Evolutionary conservation across 768 basidiomycete species (phyloP).

Genomic region (Hortiboletus flavorubellus): DNA sequence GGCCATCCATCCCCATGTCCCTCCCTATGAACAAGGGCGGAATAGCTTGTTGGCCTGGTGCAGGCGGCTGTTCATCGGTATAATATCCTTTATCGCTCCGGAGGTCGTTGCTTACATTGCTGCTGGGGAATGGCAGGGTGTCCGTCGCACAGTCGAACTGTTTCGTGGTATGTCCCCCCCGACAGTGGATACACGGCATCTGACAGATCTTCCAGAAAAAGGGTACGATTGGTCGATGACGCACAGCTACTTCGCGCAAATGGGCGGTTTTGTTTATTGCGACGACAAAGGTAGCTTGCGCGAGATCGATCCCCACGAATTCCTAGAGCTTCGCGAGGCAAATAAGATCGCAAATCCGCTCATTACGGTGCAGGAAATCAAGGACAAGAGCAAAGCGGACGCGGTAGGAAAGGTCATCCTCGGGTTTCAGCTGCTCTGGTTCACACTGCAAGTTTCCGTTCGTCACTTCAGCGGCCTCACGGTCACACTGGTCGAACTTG

Average conservation of each 20-base stretch:
- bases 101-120: background rate
- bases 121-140: background rate
- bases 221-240: slow-evolving; percentile 1
- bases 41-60: no score
- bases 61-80: no score
- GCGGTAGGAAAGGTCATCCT: background rate
- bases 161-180: background rate
- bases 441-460: background rate
- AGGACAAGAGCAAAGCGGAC: background rate
- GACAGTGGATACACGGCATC: background rate
- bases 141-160: background rate
- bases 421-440: background rate
- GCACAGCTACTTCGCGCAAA: background rate
- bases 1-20: background rate
- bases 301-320: background rate
- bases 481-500: slow-evolving; percentile 2
- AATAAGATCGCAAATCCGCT: background rate
- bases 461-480: background rate
- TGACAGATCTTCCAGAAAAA: background rate
- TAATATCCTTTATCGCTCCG: background rate
- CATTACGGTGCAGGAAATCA: background rate
- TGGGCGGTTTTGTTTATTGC: background rate
- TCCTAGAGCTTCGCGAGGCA: background rate
- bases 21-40: no score
- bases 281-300: background rate